These are phyloP conservation scores for Phytophthora quininea DNA, from an alignment of 352 stramenopile genomes.

Conservation along the genomic window DNA sequence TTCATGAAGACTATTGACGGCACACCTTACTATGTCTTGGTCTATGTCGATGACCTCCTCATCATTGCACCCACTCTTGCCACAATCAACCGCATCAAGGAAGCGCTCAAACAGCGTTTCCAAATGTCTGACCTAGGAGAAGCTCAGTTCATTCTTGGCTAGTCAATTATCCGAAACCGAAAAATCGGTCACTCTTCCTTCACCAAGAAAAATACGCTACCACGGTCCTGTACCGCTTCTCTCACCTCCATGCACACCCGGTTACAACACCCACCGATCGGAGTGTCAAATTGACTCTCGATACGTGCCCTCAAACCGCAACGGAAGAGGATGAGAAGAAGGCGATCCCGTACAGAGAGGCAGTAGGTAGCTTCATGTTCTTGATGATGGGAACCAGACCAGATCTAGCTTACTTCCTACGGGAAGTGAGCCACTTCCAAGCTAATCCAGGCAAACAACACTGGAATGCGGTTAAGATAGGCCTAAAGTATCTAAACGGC, in stretches of 20 bases:
- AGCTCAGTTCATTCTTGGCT: conserved; percentile 15
- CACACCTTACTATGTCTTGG: conserved; percentile 16
- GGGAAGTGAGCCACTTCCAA: too few relatives aligned
- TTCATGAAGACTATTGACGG: conserved; percentile 14
- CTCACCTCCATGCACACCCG: conserved; percentile 4
- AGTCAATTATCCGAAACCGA: conserved; percentile 18
- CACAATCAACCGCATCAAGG: conserved; percentile 11
- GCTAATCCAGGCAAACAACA: too few relatives aligned
- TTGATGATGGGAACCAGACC: too few relatives aligned
- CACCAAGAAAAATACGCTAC: neutral
- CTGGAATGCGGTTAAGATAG: too few relatives aligned
- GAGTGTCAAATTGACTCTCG: too few relatives aligned
- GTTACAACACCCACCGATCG: conserved; percentile 13
- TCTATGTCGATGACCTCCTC: conserved; percentile 23
- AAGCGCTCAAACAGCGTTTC: conserved; percentile 15
- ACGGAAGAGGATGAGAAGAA: too few relatives aligned
- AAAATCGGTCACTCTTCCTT: conserved; percentile 15
- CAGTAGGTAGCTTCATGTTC: too few relatives aligned
- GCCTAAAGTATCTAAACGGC: too few relatives aligned
- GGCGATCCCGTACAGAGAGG: too few relatives aligned
- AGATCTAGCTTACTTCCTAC: too few relatives aligned
- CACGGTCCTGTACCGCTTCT: conserved; percentile 24
- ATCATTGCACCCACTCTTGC: conserved; percentile 12
- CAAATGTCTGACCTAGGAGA: conserved; percentile 20
- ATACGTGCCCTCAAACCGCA: too few relatives aligned